These are phyloP conservation scores for Paramecium sexaurelia DNA, from an alignment of 73 alveolate genomes.

Conservation along the genomic window DNA sequence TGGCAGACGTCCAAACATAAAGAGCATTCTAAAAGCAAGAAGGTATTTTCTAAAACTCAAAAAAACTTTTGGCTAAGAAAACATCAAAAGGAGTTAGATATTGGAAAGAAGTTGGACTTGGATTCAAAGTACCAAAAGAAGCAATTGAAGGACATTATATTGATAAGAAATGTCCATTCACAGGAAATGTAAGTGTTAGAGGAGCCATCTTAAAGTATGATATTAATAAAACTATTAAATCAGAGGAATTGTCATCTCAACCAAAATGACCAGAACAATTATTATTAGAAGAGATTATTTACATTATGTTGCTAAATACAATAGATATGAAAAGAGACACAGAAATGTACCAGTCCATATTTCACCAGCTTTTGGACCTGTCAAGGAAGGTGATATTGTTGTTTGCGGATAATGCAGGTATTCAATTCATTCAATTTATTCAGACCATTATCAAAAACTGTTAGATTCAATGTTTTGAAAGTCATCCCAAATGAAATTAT, in stretches of 20 bases:
- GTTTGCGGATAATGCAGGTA: conserved; percentile 99
- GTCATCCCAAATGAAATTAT: conserved; percentile 91
- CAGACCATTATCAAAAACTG: conserved; percentile 98
- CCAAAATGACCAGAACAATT: conserved; percentile 98
- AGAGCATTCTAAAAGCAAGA: conserved; percentile 91
- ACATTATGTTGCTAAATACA: conserved; percentile 97
- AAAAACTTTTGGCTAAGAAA: conserved; percentile 85
- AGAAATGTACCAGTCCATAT: conserved; percentile 92
- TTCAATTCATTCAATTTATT: not conserved
- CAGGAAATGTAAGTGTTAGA: conserved; percentile 92
- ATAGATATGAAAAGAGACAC: conserved; percentile 96
- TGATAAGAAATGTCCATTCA: conserved; percentile 99
- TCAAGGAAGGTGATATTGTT: conserved; percentile 98
- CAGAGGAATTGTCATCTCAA: conserved; percentile 96
- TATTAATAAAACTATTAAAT: not conserved
- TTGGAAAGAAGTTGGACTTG: conserved; percentile 97
- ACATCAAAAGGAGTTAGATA: conserved; percentile 92
- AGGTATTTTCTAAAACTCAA: conserved; percentile 86
- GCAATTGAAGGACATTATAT: conserved; percentile 93
- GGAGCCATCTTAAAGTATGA: conserved; percentile 91
- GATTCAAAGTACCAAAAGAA: conserved; percentile 95
- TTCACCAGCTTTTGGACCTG: conserved; percentile 89
- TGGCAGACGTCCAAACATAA: conserved; percentile 77
- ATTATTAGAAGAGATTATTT: conserved; percentile 98
- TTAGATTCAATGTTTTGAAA: conserved; percentile 98